Conservation (phyloP, 208 protist species). For the Leishmania mexicana region DNA sequence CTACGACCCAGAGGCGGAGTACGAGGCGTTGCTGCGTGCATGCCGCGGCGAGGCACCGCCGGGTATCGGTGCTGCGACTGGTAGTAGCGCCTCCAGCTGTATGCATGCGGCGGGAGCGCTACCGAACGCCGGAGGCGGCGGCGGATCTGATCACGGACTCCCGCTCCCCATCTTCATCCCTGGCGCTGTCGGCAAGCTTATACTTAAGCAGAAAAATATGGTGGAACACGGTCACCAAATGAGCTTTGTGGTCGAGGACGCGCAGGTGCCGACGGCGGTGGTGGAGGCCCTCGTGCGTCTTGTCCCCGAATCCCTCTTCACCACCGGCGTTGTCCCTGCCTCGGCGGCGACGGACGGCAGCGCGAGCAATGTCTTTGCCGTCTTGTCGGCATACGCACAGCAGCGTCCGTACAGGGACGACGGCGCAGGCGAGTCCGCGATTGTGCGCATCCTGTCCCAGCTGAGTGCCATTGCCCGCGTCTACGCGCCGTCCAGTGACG, state of each 20-base stretch:
- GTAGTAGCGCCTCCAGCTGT: not conserved
- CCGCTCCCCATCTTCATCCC: constrained; percentile 19
- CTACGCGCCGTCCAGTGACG: not conserved
- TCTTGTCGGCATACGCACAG: constrained; percentile 24
- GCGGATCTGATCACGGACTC: constrained; percentile 7
- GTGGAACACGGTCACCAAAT: constrained; percentile 75
- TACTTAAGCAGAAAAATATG: constrained; percentile 68
- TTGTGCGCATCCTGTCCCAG: constrained; percentile 17
- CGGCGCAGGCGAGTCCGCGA: constrained; percentile 12
- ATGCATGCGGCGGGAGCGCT: not conserved
- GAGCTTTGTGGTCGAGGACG: constrained; percentile 52
- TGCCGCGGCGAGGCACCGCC: constrained; percentile 14
- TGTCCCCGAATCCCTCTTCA: constrained; percentile 19
- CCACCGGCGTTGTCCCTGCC: constrained; percentile 7
- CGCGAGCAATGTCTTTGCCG: constrained; percentile 6
- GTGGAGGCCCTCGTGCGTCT: constrained; percentile 35
- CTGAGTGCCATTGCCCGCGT: constrained; percentile 11
- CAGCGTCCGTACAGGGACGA: constrained; percentile 9
- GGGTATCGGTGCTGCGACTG: not conserved
- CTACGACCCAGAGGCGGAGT: constrained; percentile 32
- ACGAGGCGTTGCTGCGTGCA: constrained; percentile 26
- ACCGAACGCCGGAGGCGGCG: not conserved
- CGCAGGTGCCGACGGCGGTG: constrained; percentile 43
- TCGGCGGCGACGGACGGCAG: not conserved
- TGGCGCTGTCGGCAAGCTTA: constrained; percentile 39